Base-by-base conservation (phyloP, 1,139 yeast genomes). In the Candida albicans region DNA sequence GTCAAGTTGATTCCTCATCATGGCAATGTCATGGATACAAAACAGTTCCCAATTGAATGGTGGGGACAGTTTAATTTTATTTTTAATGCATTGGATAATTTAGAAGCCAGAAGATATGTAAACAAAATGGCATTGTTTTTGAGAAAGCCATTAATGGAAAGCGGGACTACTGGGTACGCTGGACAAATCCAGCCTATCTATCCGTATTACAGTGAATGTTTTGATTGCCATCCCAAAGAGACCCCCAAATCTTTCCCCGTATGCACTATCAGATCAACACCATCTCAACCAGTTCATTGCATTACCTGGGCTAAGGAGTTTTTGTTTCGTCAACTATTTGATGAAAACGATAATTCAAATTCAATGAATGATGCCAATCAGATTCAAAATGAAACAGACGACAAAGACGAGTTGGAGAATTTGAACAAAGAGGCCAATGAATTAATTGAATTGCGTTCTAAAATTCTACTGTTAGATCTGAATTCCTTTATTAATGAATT, bases 221-320 rank as follows among this genome's bases (percentile, higher is more conserved):
- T 90, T 62, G 97, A 89, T 51, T 95, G 99, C 64, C 81, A 83
- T 29, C 81, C 87, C 6, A 89, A 91, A 57, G 95, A 82, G 31
- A 82, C 95, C 0, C 96, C 97, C 3, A 90, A 87, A 58, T 78
- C 95, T 0, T 93, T 81, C 62, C 97, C 99, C 0, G 96, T 95
- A 2, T 95, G 99, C 61, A 95, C 99, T 0, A 95, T 95, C 45
- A 75, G 99, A 52, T 88, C 96, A 8, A 93, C 99, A 0, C 99
- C 99, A 0, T 88, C 96, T 0, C 91, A 86, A 59, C 98, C 98
- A 0, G 85, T 93, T 8, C 99, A 95, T 59, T 89, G 97, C 61
- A 85, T 95, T 34, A 96, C 95, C 0, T 95, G 99, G 99, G 96
- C 98, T 11, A 95, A 95, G 58, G 89, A 87, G 55, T 95, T 88